These are phyloP conservation scores for Zancudomyces culisetae DNA, from an alignment of 371 early-diverging fungal genomes.

Conservation along the genomic window DNA sequence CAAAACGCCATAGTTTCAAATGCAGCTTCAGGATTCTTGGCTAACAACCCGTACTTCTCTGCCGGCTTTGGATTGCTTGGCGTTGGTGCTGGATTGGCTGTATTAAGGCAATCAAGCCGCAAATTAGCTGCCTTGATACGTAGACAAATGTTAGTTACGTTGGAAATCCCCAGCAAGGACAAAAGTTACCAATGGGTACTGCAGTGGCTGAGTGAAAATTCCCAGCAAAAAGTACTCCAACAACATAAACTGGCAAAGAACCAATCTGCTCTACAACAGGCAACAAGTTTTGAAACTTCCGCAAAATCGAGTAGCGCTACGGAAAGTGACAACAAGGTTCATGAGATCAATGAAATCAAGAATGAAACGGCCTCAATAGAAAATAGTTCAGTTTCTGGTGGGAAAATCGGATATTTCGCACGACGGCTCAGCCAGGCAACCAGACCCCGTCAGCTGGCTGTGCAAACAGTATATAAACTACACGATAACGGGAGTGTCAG, in stretches of 20 bases:
- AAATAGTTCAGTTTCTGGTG: not conserved
- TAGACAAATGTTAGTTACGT: constrained; percentile 63
- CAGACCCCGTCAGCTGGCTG: constrained; percentile 54
- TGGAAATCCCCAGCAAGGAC: constrained; percentile 89
- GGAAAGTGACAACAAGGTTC: too few species aligned
- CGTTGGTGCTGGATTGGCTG: constrained; percentile 63
- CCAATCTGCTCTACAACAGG: not conserved
- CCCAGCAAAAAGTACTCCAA: not conserved
- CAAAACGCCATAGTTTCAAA: not conserved
- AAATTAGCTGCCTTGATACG: constrained; percentile 44
- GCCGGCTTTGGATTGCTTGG: constrained; percentile 89
- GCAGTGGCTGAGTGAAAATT: constrained; percentile 56
- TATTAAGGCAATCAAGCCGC: constrained; percentile 49
- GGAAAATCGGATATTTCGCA: constrained; percentile 11
- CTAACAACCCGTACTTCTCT: constrained; percentile 74
- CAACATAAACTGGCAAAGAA: not conserved
- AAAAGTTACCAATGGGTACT: constrained; percentile 85
- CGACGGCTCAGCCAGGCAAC: constrained; percentile 17
- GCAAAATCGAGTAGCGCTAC: not conserved
- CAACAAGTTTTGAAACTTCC: not conserved
- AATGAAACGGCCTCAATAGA: not conserved
- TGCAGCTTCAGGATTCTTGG: constrained; percentile 7
- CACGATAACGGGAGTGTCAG: constrained; percentile 79
- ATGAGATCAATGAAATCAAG: too few species aligned
- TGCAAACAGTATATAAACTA: constrained; percentile 69